Conservation (phyloP, 1,284 basidiomycete species). For the Marasmius tenuissimus region DNA sequence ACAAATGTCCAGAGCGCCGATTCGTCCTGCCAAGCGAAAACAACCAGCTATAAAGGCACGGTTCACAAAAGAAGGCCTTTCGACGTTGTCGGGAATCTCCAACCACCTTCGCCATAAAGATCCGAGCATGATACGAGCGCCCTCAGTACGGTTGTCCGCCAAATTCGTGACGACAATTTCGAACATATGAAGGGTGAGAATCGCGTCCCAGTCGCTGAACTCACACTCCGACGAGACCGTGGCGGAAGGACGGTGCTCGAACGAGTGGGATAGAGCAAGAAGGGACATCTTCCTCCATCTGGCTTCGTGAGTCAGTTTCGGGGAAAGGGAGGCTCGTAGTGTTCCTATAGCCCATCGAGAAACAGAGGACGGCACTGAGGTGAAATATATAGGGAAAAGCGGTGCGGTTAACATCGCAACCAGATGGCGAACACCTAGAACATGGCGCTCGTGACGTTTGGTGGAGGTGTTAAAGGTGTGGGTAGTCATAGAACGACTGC, state of each 20-base stretch:
- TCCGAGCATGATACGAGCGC: constrained; percentile 28
- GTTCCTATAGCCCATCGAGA: constrained; percentile 29
- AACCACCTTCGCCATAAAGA: constrained; percentile 45
- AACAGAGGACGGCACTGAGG: constrained; percentile 14
- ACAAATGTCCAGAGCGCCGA: constrained; percentile 36
- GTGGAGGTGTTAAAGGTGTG: constrained; percentile 8
- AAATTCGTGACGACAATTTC: constrained; percentile 13
- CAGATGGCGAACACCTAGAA: constrained; percentile 21
- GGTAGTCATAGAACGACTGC: constrained; percentile 3
- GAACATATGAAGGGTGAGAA: constrained; percentile 19
- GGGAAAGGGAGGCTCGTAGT: constrained; percentile 24
- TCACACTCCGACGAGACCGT: constrained; percentile 19
- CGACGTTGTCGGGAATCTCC: constrained; percentile 14
- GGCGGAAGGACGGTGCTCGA: constrained; percentile 27
- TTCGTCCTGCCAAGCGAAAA: constrained; percentile 41
- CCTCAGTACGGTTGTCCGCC: constrained; percentile 2
- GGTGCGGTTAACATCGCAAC: constrained; percentile 23
- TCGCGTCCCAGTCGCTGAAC: constrained; percentile 16
- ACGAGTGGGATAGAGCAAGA: constrained; percentile 28
- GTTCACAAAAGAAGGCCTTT: constrained; percentile 24
- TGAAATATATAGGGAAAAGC: constrained; percentile 5
- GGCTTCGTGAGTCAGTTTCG: constrained; percentile 20
- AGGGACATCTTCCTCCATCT: constrained; percentile 37
- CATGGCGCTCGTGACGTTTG: constrained; percentile 6
- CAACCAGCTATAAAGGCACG: constrained; percentile 45